These are phyloP conservation scores for Paracamarosporium sp. DNA, from an alignment of 2,329 filamentous ascomycete species.

Conservation along the genomic window DNA sequence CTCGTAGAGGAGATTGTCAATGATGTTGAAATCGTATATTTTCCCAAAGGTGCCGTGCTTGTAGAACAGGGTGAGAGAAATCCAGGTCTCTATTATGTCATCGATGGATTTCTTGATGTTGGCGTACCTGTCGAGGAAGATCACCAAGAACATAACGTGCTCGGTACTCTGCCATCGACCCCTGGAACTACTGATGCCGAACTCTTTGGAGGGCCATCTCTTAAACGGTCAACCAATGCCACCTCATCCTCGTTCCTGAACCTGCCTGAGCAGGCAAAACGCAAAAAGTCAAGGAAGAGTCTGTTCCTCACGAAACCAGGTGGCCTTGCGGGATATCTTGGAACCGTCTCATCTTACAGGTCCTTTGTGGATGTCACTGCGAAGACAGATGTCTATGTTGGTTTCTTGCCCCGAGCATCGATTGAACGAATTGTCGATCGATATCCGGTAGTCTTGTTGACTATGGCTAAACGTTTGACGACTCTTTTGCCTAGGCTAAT, in stretches of 20 bases:
- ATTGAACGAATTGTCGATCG: constrained; percentile 91
- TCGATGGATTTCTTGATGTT: constrained; percentile 95
- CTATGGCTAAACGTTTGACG: constrained; percentile 94
- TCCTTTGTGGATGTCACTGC: constrained; percentile 97
- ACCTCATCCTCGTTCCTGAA: constrained; percentile 29
- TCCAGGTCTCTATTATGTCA: constrained; percentile 94
- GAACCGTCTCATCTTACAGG: constrained; percentile 90
- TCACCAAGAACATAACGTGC: constrained; percentile 50
- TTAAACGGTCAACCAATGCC: constrained; percentile 31
- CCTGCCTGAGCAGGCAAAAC: constrained; percentile 39
- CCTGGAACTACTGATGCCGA: constrained; percentile 45
- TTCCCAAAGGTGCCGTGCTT: constrained; percentile 90
- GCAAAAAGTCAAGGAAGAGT: constrained; percentile 68
- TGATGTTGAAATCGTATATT: constrained; percentile 96
- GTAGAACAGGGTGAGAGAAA: constrained; percentile 98
- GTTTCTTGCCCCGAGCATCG: constrained; percentile 84
- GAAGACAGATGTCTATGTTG: constrained; percentile 98
- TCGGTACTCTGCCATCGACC: constrained; percentile 49
- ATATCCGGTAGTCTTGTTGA: constrained; percentile 89
- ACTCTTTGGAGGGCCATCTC: constrained; percentile 35
- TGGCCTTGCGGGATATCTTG: constrained; percentile 91
- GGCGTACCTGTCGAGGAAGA: constrained; percentile 78
- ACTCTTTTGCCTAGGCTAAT: constrained; percentile 87
- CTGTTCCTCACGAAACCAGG: constrained; percentile 94
- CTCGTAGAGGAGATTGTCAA: constrained; percentile 82